Evolutionary conservation across 306 rosid species (phyloP), one percentile per base, ranked within the genome.

Genomic region (Crotalaria pallida): DNA sequence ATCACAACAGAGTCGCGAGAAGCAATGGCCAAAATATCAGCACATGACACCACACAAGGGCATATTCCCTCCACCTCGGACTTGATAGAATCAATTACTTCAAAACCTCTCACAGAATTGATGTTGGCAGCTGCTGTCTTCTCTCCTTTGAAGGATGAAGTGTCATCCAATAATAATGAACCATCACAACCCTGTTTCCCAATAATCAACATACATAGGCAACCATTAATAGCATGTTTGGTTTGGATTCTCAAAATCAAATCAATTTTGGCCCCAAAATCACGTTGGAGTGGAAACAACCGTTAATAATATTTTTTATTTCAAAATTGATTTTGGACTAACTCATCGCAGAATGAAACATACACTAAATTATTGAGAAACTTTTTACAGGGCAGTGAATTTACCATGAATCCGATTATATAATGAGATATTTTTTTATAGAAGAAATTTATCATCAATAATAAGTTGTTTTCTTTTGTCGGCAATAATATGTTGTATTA

Each of bases 171-270:
- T 2, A 92, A 82, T 44, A 92, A 2, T 8, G 98, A 92, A 7
- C 88, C 96, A 67, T 92, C 98, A 23, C 98, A 92, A 2, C 98
- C 98, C 96, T 92, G 78, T 49, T 31, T 43, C 34, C n/a, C 22
- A 65, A n/a, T n/a, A n/a, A n/a, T 0, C 45, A 65, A 7, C 27
- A 70, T 24, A 36, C 0, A 0, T 18, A 65, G 0, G 16, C 27
- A 75, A 51, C 38, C 10, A 29, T n/a, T n/a, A n/a, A n/a, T n/a
- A n/a, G n/a, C n/a, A n/a, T n/a, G n/a, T n/a, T n/a, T n/a, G n/a
- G n/a, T n/a, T n/a, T n/a, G n/a, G n/a, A n/a, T n/a, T n/a, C n/a
- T n/a, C n/a, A n/a, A n/a, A n/a, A n/a, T n/a, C n/a, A n/a, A n/a
- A n/a, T n/a, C n/a, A n/a, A n/a, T n/a, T n/a, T n/a, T n/a, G n/a